Evolutionary conservation across 73 alveolate genomes (phyloP), one percentile per base, ranked within the genome.

Genomic region (Symbiodinium pilosum): DNA sequence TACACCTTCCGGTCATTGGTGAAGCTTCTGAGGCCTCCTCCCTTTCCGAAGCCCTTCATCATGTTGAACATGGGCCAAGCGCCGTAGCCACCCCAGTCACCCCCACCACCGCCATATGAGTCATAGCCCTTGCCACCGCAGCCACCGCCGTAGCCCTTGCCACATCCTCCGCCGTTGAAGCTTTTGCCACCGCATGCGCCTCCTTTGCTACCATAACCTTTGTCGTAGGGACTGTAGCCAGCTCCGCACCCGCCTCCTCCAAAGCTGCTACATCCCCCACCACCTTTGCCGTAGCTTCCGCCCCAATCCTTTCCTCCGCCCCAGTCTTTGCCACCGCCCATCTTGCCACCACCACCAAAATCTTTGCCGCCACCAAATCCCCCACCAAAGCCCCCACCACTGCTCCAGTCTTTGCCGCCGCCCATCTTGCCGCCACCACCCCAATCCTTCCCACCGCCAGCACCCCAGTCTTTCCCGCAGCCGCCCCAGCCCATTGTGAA

Each of bases 1-100:
- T 30, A 89, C 38, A 89, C 95, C 87, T 89, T 89, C 71, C 73
- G 42, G 44, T 89, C 95, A 73, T 89, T 64, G 40, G n/a, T 21
- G 73, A 89, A 89, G 73, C 43, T 68, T 38, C 95, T 84, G 32
- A 89, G 95, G 71, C 95, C 95, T 24, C 71, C 43, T 39, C 4
- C 18, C 32, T 34, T 34, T 18, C 59, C 28, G 84, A 86, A 86
- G 30, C 68, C 68, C 95, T 64, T 89, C 95, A 89, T 89, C 52
- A 87, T 86, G 87, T 89, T 89, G 86, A 89, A 89, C 95, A 89
- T 89, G 71, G 95, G 95, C 95, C 95, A 89, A 16, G 68, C 95
- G 11, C 95, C 95, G 43, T 64, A 59, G 73, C 95, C 95, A 24
- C 95, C 95, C 95, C 95, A 89, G 73, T 68, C 68, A 73, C 95